These are phyloP conservation scores for Zalaria sp. DNA, from an alignment of 2,329 filamentous ascomycete species.

Conservation along the genomic window DNA sequence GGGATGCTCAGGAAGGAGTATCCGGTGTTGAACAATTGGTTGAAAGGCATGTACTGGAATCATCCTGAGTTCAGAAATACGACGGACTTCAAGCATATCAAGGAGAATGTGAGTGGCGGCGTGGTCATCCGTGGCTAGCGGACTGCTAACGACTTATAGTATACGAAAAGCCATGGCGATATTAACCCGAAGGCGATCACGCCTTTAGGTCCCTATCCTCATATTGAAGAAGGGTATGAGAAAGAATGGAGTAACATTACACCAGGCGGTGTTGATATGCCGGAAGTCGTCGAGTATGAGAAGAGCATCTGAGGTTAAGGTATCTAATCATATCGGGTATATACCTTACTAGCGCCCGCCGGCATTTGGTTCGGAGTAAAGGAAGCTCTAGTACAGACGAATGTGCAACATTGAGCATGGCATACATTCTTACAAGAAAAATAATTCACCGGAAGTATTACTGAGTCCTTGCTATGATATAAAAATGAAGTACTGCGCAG, in stretches of 20 bases:
- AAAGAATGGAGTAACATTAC: constrained; percentile 33
- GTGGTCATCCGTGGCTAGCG: constrained; percentile 9
- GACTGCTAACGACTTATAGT: constrained; percentile 10
- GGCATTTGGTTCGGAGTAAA: no score
- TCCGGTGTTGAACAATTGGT: constrained; percentile 45
- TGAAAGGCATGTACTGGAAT: constrained; percentile 46
- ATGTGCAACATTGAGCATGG: no score
- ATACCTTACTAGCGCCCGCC: no score
- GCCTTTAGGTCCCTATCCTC: constrained; percentile 46
- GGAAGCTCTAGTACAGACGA: no score
- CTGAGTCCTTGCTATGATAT: no score
- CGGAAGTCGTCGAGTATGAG: constrained; percentile 19
- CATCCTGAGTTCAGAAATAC: constrained; percentile 38
- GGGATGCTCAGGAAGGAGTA: constrained; percentile 44
- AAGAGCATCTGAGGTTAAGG: constrained; percentile 5
- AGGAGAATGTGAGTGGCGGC: constrained; percentile 39
- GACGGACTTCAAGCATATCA: constrained; percentile 53
- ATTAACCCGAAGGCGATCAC: constrained; percentile 50
- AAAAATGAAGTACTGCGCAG: no score
- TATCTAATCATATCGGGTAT: no score
- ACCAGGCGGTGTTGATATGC: constrained; percentile 34
- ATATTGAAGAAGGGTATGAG: constrained; percentile 40
- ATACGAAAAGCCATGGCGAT: constrained; percentile 44
- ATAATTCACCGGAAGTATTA: no score
- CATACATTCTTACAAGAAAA: no score